phyloP scores from a whole-genome alignment of 805 yeast genomes.

The Yarrowia sp. region DNA sequence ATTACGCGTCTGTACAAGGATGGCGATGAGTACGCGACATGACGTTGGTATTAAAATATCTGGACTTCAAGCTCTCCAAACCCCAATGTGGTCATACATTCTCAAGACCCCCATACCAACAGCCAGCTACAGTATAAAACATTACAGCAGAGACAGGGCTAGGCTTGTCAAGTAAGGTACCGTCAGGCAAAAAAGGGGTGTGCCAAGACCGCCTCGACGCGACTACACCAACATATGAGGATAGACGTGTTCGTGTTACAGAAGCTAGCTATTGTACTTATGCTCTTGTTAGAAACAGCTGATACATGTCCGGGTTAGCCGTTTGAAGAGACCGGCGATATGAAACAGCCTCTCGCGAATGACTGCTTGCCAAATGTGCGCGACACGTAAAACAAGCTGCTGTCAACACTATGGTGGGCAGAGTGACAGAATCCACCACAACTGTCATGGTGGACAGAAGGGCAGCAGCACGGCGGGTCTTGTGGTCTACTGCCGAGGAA shows the following conservation, averaged over 20 bases:
- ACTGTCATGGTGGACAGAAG: background rate
- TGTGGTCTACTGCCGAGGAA: background rate
- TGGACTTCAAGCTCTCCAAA: background rate
- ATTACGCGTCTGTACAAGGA: background rate
- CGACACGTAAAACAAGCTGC: slow-evolving; percentile 7
- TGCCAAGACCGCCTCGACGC: background rate
- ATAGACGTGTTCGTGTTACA: background rate
- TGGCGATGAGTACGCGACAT: too few species aligned
- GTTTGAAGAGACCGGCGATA: background rate
- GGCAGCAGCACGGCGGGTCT: slow-evolving; percentile 6
- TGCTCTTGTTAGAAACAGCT: background rate
- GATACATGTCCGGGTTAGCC: slow-evolving; percentile 10
- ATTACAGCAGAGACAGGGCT: too few species aligned
- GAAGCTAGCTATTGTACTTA: background rate
- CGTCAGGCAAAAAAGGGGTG: background rate
- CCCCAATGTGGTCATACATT: too few species aligned
- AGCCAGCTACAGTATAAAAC: too few species aligned
- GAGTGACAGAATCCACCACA: background rate
- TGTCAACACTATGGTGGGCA: background rate
- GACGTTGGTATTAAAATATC: too few species aligned
- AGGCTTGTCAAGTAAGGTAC: background rate
- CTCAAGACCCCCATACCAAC: background rate
- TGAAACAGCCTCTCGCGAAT: background rate
- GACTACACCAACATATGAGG: too few species aligned
- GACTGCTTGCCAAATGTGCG: background rate